Conservation (phyloP, 805 yeast species). For the Yamadazyma scolyti region DNA sequence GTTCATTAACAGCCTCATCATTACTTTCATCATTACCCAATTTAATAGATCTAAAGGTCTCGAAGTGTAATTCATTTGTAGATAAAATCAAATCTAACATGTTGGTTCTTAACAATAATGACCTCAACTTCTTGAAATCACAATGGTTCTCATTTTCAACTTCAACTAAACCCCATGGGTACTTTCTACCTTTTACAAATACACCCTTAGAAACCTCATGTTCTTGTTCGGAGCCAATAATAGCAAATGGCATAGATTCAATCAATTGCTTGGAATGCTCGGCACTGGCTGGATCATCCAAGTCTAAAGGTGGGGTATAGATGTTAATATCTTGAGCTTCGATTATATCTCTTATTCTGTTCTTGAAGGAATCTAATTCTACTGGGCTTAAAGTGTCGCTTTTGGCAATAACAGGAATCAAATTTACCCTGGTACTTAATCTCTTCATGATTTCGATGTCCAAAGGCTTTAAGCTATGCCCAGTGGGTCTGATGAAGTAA, state of each 20-base stretch:
- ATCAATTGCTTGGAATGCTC: slow-evolving; percentile 79
- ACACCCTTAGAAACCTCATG: slow-evolving; percentile 61
- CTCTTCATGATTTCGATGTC: slow-evolving; percentile 89
- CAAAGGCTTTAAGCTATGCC: slow-evolving; percentile 80
- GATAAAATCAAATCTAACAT: slow-evolving; percentile 77
- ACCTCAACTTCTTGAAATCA: slow-evolving; percentile 79
- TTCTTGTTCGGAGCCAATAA: slow-evolving; percentile 74
- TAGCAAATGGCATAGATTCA: slow-evolving; percentile 84
- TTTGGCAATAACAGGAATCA: slow-evolving; percentile 86
- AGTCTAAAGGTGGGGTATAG: slow-evolving; percentile 79
- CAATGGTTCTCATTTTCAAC: slow-evolving; percentile 92
- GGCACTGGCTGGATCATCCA: slow-evolving; percentile 69
- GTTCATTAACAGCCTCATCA: slow-evolving; percentile 28
- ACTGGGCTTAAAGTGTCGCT: slow-evolving; percentile 77
- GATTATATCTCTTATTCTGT: slow-evolving; percentile 75
- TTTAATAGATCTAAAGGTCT: slow-evolving; percentile 70
- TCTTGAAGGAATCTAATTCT: slow-evolving; percentile 67
- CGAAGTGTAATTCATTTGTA: slow-evolving; percentile 80
- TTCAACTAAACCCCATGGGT: slow-evolving; percentile 97
- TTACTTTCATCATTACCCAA: slow-evolving; percentile 42
- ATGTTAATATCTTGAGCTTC: slow-evolving; percentile 80
- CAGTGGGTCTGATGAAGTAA: slow-evolving; percentile 88
- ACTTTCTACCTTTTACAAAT: slow-evolving; percentile 72
- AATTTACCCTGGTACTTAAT: slow-evolving; percentile 72
- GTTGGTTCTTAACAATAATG: slow-evolving; percentile 74